Conservation (phyloP, 1,139 yeast genomes). For the Kodamaea plutei region DNA sequence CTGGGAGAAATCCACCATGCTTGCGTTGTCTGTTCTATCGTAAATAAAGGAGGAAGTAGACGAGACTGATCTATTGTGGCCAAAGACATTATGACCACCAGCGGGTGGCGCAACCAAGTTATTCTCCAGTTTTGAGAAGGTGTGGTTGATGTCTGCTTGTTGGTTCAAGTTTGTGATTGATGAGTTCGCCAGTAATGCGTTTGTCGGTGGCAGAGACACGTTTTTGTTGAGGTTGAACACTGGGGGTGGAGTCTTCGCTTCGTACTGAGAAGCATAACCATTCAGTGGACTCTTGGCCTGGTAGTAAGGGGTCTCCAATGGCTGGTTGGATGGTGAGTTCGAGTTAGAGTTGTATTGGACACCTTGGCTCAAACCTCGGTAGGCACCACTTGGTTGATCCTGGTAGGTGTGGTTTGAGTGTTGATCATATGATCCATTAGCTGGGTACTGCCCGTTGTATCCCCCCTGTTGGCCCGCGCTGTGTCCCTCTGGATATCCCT, state of each 20-base stretch:
- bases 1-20: slow-evolving; percentile 40
- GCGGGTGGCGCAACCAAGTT: slow-evolving; percentile 19
- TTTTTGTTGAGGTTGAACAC: slow-evolving; percentile 11
- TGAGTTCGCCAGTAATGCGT: slow-evolving; percentile 35
- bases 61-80: slow-evolving; percentile 39
- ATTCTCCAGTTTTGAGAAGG: slow-evolving; percentile 28
- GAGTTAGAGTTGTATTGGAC: background rate
- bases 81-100: slow-evolving; percentile 12
- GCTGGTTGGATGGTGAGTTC: background rate
- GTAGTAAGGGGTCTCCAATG: background rate
- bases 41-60: slow-evolving; percentile 36
- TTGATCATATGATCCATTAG: too few relatives aligned
- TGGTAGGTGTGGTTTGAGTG: too few relatives aligned
- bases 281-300: slow-evolving; percentile 2
- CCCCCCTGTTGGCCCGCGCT: background rate
- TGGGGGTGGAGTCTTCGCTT: slow-evolving; percentile 15
- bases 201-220: slow-evolving; percentile 25
- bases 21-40: slow-evolving; percentile 32
- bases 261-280: slow-evolving; percentile 8
- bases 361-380: too few relatives aligned
- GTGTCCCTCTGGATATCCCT: background rate
- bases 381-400: too few relatives aligned
- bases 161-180: slow-evolving; percentile 32
- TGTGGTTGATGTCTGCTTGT: slow-evolving; percentile 3
- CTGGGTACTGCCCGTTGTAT: background rate